phyloP scores from a whole-genome alignment of 306 rosid species.

The Ziziphus jujuba region DNA sequence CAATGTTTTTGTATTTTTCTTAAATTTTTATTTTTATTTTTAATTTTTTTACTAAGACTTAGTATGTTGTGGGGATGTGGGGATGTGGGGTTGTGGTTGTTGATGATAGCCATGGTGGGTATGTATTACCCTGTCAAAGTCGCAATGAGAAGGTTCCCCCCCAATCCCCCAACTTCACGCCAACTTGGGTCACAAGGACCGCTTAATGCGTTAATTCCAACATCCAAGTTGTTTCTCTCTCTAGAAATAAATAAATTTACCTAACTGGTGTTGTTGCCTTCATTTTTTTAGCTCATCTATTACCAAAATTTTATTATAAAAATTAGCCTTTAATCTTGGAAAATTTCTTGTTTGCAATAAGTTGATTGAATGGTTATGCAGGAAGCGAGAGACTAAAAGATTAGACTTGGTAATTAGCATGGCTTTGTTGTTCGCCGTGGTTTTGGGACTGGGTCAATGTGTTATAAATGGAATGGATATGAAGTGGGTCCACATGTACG shows the following conservation, averaged over 20 bases:
- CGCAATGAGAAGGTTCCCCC: conserved; percentile 20
- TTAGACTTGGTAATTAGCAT: background rate
- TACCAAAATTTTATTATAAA: too few species aligned
- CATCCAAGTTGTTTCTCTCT: background rate
- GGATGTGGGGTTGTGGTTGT: conserved; percentile 2
- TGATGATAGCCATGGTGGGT: conserved; percentile 9
- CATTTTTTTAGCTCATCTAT: background rate
- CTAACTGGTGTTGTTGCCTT: background rate
- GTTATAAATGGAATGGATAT: background rate
- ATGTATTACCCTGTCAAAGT: conserved; percentile 29
- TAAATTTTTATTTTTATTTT: background rate
- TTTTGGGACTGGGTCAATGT: background rate
- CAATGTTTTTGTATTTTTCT: background rate
- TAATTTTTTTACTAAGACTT: background rate
- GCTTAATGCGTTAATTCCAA: conserved; percentile 15
- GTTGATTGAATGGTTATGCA: conserved; percentile 2
- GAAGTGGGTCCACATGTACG: background rate
- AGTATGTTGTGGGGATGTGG: background rate
- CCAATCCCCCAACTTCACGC: conserved; percentile 23
- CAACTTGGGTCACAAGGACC: conserved; percentile 16
- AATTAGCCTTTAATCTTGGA: background rate
- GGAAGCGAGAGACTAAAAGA: background rate
- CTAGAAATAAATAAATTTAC: background rate
- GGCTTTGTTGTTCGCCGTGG: background rate
- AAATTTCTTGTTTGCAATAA: background rate